Percentiles rank a stretch among this genome's conserved stretches.
Evolutionary conservation across 139 green algal species (phyloP).

Genomic region (Tetradesmus obliquus): DNA sequence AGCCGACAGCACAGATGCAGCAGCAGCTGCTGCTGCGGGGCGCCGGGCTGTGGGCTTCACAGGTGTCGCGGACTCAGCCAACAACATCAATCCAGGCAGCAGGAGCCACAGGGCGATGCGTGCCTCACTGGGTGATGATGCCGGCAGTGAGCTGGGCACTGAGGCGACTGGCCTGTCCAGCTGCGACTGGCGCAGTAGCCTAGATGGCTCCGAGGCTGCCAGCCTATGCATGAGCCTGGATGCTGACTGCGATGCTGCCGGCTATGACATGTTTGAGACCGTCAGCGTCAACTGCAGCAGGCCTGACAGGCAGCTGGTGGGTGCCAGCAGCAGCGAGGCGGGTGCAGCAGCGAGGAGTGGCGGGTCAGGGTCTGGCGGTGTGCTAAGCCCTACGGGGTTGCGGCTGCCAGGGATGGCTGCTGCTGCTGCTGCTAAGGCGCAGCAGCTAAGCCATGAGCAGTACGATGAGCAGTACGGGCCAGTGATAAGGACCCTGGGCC

Average conservation of each 20-base stretch:
- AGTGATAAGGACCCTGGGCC: conserved; percentile 25
- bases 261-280: background rate
- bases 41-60: background rate
- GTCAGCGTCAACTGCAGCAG: background rate
- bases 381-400: background rate
- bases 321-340: background rate
- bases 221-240: conserved; percentile 30
- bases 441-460: background rate
- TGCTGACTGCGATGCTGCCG: background rate
- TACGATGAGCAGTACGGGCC: conserved; percentile 25
- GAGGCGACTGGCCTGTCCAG: conserved; percentile 10
- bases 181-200: conserved; percentile 1
- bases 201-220: conserved; percentile 34
- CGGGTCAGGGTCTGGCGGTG: background rate
- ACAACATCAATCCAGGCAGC: background rate
- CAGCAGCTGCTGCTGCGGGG: background rate
- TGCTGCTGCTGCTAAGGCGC: background rate
- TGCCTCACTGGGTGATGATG: background rate
- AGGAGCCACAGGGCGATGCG: conserved; percentile 1
- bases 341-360: background rate
- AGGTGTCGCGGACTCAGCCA: background rate
- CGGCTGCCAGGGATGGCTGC: background rate
- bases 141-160: background rate
- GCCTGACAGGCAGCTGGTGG: background rate
- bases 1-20: background rate